Base-by-base conservation (phyloP, 2,329 filamentous ascomycete species). In the Phyllosticta citrichinensis region DNA sequence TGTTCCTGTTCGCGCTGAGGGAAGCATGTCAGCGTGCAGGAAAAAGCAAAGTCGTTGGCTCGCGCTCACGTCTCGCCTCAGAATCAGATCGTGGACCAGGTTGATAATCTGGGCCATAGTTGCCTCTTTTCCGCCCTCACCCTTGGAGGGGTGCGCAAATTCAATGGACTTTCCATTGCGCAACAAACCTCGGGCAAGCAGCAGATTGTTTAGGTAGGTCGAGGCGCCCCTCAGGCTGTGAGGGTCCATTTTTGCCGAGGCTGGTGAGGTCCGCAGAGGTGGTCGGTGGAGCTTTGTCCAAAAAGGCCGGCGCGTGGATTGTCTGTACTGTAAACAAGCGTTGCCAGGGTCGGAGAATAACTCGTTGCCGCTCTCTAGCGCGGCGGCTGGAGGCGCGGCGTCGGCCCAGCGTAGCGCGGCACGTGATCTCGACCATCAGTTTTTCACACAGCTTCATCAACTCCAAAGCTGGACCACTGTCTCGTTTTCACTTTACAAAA, bases 61-160 rank as follows among this genome's bases (percentile, higher is more conserved):
- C 14, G 54, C 11, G 62, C 85, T 68, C 79, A 96, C 91, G 73
- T 99, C 94, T 79, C 92, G 85, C 66, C 92, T 84, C 63, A 97
- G 74, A 62, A 99, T 90, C 67, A 99, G 76, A 71, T 99, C 94
- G 74, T 99, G 96, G 56, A 99, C 85, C 24, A 99, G 82, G 70
- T 93, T 89, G 76, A 99, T 96, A 67, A 97, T 87, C 66, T 86
- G 84, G 20, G 88, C 87, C 86, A 94, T 93, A 19, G 88, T 89
- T 57, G 82, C 83, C 69, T 82, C 81, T 47, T 83, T 80, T 19
- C 83, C 83, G 19, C 81, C 81, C 64, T 86, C 83, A 62, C 80
- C 81, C 64, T 83, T 80, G 58, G 83, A 83, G 9, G 89, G 87
- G 64, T 84, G 79, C 63, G 88, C 86, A 73, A 99, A 99, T 73